Base-by-base conservation (phyloP, 208 protist genomes). In the Plasmodiophora brassicae region DNA sequence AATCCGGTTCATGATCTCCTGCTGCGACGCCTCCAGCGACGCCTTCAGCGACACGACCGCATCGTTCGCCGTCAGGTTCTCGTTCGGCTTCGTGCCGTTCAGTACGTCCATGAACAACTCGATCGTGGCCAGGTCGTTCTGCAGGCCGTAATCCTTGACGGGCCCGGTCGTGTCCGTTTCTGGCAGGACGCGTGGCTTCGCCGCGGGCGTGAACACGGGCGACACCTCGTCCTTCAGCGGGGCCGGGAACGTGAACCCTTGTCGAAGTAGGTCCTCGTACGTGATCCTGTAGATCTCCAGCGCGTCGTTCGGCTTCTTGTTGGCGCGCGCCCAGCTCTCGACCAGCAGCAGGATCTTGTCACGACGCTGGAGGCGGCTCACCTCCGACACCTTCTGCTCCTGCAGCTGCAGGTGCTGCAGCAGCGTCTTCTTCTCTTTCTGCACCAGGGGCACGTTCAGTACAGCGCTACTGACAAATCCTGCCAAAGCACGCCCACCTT, bases 341-440 rank as follows among this genome's bases (percentile, higher is more conserved):
- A 78, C n/a, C n/a, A 78, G 5, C 20, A 78, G 65, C 65, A 78
- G 65, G 20, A 78, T 78, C 65, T 78, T 78, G 41, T 78, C 65
- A 32, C 65, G 65, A n/a, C 65, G 5, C 41, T 78, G 65, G 10
- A 78, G n/a, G 5, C 65, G 65, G 5, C 5, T 78, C 20, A 32
- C n/a, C n/a, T 78, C 65, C 20, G 65, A 78, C 10, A 78, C 65
- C 32, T 78, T 78, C n/a, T 78, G 65, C 65, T 78, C 32, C n/a
- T 78, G 65, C n/a, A 78, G 20, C 65, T 78, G 65, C 5, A 78
- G 32, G 41, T 78, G 65, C n/a, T 78, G 65, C 65, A 78, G 65
- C 41, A 78, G 20, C 65, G 65, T 78, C n/a, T 78, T 78, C 41
- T 78, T 78, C 20, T 78, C 65, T 78, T 78, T 78, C 65, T 78